A percentile compares a stretch with the other conserved stretches of the same genome.
Conservation (phyloP, 768 basidiomycete species). For the Rhodosporidiobolus odoratus region DNA sequence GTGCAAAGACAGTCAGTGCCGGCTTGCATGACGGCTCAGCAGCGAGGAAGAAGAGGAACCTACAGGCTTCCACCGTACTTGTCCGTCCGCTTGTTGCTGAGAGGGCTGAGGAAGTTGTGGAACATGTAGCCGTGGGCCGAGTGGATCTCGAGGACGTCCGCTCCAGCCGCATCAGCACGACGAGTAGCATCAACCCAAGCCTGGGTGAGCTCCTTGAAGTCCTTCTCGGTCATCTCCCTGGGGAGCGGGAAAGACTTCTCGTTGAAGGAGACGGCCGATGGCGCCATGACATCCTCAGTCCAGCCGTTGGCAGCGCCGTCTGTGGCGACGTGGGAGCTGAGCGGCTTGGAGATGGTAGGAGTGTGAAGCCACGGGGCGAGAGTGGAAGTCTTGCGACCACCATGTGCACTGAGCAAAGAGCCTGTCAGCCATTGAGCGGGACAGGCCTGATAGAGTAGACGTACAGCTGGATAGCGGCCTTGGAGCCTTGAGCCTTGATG, state of each 20-base stretch:
- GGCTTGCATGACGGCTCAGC: background rate
- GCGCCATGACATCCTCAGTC: slow-evolving; percentile 62
- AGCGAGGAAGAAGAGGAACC: background rate
- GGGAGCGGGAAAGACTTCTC: slow-evolving; percentile 56
- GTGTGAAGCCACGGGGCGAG: slow-evolving; percentile 61
- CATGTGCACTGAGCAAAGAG: slow-evolving; percentile 53
- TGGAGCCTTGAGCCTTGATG: slow-evolving; percentile 62
- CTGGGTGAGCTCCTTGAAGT: slow-evolving; percentile 58
- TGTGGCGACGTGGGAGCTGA: slow-evolving; percentile 37
- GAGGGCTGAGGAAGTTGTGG: slow-evolving; percentile 64
- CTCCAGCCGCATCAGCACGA: slow-evolving; percentile 30
- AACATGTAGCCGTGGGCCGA: slow-evolving; percentile 53
- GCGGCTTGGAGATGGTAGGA: slow-evolving; percentile 38
- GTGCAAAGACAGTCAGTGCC: background rate
- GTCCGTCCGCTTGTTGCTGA: slow-evolving; percentile 68
- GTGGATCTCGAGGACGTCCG: slow-evolving; percentile 47
- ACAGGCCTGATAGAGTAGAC: background rate
- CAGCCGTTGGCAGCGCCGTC: slow-evolving; percentile 61
- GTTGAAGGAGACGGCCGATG: slow-evolving; percentile 57
- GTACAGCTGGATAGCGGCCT: slow-evolving; percentile 68
- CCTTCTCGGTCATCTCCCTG: slow-evolving; percentile 55
- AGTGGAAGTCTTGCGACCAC: slow-evolving; percentile 71
- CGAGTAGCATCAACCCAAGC: slow-evolving; percentile 53
- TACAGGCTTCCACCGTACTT: slow-evolving; percentile 62
- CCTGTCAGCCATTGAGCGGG: background rate